phyloP scores from a whole-genome alignment of 108 stramenopile species.

The Pseudonitzschia delicatissima region DNA sequence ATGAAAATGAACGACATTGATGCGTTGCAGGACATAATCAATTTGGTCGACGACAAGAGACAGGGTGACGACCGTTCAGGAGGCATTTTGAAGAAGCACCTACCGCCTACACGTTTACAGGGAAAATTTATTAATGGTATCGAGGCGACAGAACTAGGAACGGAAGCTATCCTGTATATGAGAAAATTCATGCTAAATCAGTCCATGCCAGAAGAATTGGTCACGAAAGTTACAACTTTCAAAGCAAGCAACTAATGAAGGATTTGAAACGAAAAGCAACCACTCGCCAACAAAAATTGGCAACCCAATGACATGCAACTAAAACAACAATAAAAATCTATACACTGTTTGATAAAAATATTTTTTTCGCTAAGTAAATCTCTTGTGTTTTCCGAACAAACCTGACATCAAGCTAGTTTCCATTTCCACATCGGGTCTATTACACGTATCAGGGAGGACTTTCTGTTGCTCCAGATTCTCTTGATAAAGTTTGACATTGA shows the following conservation, averaged over 20 bases:
- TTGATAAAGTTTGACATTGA: too few species aligned
- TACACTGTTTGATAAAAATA: too few species aligned
- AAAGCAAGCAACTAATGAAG: neutral
- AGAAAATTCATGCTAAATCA: conserved; percentile 79
- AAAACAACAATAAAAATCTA: too few species aligned
- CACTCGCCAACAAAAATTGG: neutral
- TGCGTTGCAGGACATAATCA: conserved; percentile 75
- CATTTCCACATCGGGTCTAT: too few species aligned
- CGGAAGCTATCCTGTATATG: conserved; percentile 90
- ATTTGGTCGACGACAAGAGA: conserved; percentile 38
- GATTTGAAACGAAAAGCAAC: neutral
- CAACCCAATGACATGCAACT: neutral
- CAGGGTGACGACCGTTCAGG: neutral
- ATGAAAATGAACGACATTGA: conserved; percentile 98
- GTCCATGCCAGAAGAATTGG: conserved; percentile 55
- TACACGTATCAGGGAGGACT: too few species aligned
- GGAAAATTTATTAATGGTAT: conserved; percentile 74
- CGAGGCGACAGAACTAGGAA: conserved; percentile 79
- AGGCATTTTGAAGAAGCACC: conserved; percentile 32
- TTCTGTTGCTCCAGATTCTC: too few species aligned
- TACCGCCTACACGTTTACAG: conserved; percentile 70
- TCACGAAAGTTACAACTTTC: conserved; percentile 41
- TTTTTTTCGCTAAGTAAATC: too few species aligned
- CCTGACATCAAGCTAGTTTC: too few species aligned
- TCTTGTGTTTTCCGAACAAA: too few species aligned